Conservation (phyloP, 441 rosid genomes). For the Brassica balearica region DNA sequence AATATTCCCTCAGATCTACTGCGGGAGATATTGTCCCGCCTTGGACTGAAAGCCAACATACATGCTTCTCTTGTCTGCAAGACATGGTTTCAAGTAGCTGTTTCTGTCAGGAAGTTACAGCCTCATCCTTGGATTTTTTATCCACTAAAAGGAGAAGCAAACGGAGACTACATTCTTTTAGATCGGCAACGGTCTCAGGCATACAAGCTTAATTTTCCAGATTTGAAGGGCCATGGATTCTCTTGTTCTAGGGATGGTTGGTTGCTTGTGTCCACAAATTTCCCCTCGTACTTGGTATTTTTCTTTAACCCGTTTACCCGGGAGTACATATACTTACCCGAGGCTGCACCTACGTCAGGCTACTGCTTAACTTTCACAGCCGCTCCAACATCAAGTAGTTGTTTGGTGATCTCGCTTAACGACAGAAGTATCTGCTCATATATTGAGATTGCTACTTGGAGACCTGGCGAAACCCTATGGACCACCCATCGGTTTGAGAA, state of each 20-base stretch:
- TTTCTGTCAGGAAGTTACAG: constrained; percentile 11
- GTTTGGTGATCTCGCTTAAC: constrained; percentile 8
- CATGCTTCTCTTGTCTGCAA: constrained; percentile 16
- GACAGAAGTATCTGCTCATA: constrained; percentile 1
- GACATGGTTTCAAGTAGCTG: constrained; percentile 15
- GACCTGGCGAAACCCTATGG: constrained; percentile 17
- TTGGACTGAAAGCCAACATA: constrained; percentile 26
- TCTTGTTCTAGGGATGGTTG: constrained; percentile 25
- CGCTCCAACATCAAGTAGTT: constrained; percentile 26
- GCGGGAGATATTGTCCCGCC: constrained; percentile 17
- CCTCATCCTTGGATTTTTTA: constrained; percentile 9
- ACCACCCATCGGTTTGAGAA: constrained; percentile 12
- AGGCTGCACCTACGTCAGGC: too few relatives aligned
- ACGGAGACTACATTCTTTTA: neutral
- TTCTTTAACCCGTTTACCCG: constrained; percentile 23
- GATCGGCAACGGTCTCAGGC: neutral
- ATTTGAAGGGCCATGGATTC: neutral
- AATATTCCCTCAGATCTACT: constrained; percentile 13
- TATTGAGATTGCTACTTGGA: constrained; percentile 9
- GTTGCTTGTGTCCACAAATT: neutral
- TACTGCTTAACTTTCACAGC: constrained; percentile 6
- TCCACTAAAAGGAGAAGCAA: neutral
- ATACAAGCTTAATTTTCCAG: neutral
- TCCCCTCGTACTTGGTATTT: neutral
- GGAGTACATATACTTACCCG: constrained; percentile 10